These are phyloP conservation scores for Cylindrotheca fusiformis DNA, from an alignment of 108 stramenopile genomes.

Conservation along the genomic window DNA sequence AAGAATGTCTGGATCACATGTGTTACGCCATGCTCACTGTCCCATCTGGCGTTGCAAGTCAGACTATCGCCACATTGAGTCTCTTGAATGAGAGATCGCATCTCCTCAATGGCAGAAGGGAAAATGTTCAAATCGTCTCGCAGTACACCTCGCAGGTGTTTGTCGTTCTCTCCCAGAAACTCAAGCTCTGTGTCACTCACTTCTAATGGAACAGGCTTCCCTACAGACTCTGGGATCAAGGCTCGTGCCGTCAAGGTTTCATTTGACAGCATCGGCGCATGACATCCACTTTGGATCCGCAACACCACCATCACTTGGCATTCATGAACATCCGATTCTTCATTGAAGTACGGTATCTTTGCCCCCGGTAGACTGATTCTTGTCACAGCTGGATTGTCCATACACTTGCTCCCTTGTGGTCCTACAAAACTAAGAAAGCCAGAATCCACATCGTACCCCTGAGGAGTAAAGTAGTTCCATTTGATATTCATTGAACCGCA, in stretches of 20 bases:
- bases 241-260: slow-evolving; percentile 1
- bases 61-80: not conserved
- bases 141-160: not conserved
- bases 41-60: not conserved
- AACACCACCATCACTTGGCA: not conserved
- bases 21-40: not conserved
- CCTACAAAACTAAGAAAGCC: not conserved
- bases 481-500: not conserved
- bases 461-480: not conserved
- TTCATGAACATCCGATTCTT: not conserved
- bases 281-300: not conserved
- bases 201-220: not conserved
- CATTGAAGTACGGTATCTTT: not conserved
- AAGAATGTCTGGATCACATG: not conserved
- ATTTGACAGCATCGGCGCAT: not conserved
- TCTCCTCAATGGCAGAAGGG: not conserved
- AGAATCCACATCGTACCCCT: not conserved
- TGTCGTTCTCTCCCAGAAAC: not conserved
- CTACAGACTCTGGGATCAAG: not conserved
- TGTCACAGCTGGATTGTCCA: not conserved
- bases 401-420: not conserved
- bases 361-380: not conserved
- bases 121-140: not conserved
- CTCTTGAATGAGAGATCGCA: not conserved
- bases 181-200: not conserved